phyloP scores from a whole-genome alignment of 768 basidiomycete species.

The Auricularia sp. region DNA sequence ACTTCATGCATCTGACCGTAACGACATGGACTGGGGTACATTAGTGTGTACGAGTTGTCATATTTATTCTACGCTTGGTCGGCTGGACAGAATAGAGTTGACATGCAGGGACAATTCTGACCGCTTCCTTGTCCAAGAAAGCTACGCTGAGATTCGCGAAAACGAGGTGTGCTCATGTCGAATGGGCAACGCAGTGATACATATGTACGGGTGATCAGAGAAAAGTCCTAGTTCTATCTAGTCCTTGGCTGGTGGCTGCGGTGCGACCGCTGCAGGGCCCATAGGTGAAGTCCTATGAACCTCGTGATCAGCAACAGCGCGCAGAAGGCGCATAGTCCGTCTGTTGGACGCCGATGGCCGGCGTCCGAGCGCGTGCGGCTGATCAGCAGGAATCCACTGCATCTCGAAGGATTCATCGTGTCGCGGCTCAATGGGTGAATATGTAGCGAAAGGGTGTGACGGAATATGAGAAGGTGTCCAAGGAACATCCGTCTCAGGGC shows the following conservation, averaged over 20 bases:
- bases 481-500: not conserved
- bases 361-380: not conserved
- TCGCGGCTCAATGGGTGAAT: not conserved
- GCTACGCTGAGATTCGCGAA: no score
- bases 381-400: not conserved
- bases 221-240: not conserved
- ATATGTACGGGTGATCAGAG: not conserved
- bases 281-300: not conserved
- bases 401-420: not conserved
- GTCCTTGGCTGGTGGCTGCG: not conserved
- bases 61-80: not conserved
- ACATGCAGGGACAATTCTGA: not conserved
- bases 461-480: not conserved
- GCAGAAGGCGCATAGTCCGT: not conserved
- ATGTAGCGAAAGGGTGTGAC: not conserved
- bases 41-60: not conserved
- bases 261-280: not conserved
- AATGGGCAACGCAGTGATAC: not conserved
- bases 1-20: not conserved
- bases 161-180: no score
- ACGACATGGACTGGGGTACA: not conserved
- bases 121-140: no score
- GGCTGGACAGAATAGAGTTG: not conserved
- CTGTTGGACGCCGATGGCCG: not conserved
- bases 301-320: not conserved